Evolutionary conservation across 768 basidiomycete genomes (phyloP).

Genomic region (Basidioascus undulatus): DNA sequence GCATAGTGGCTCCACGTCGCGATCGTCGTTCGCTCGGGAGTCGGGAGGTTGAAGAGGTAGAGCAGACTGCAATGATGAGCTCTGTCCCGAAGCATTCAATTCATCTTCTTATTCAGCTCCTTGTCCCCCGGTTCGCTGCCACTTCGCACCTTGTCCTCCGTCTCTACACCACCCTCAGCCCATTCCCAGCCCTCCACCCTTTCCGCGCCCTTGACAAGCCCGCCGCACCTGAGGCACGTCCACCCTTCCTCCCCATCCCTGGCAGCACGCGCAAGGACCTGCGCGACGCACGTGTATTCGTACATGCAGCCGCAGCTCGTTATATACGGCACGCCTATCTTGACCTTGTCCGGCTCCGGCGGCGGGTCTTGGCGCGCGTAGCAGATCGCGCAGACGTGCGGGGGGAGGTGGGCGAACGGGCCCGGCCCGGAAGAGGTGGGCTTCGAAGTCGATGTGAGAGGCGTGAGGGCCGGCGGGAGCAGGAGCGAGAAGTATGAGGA

Average conservation of each 20-base stretch:
- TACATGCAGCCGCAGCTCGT: conserved; percentile 66
- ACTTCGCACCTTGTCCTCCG: too few species aligned
- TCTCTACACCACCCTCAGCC: too few species aligned
- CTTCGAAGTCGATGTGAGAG: conserved; percentile 1
- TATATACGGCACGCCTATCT: conserved; percentile 41
- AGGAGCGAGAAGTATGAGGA: conserved; percentile 12
- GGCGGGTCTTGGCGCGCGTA: conserved; percentile 11
- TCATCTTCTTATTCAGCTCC: too few species aligned
- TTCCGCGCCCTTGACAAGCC: conserved; percentile 1
- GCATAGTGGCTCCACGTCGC: too few species aligned
- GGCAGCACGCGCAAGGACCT: conserved; percentile 37
- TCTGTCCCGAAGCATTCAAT: too few species aligned
- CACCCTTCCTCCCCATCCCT: conserved; percentile 8
- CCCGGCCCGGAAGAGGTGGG: conserved; percentile 19
- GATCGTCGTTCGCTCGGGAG: too few species aligned
- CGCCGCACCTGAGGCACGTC: conserved; percentile 11
- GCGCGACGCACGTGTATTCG: conserved; percentile 81
- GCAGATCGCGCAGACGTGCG: conserved; percentile 74
- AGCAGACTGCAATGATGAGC: too few species aligned
- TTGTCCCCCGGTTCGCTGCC: too few species aligned
- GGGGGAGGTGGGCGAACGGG: conserved; percentile 42
- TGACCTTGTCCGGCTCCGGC: conserved; percentile 25
- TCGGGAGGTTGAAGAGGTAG: too few species aligned
- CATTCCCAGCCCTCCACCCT: not conserved
- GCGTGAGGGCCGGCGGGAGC: conserved; percentile 13